phyloP scores from a whole-genome alignment of 1,284 basidiomycete species.

The Cryptococcus sp. region DNA sequence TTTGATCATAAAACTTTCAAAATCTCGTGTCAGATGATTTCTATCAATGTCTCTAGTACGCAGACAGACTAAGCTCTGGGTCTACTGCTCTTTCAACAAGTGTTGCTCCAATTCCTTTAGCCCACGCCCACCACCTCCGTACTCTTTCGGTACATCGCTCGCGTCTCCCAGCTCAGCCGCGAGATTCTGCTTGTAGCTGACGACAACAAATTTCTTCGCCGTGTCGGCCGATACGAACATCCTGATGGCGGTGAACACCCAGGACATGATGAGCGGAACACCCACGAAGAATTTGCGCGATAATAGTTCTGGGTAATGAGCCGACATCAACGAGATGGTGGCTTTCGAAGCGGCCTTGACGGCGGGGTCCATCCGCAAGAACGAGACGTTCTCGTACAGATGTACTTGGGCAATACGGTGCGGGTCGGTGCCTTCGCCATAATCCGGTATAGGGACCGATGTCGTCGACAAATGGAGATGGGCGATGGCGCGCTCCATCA shows the following conservation, averaged over 20 bases:
- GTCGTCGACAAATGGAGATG: constrained; percentile 25
- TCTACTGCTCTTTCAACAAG: not conserved
- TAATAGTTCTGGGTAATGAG: constrained; percentile 35
- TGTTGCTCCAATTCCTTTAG: constrained; percentile 19
- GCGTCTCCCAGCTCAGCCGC: constrained; percentile 20
- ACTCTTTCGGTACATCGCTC: constrained; percentile 21
- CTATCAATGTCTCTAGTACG: too few relatives aligned
- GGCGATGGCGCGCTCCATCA: constrained; percentile 27
- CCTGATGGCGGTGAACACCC: constrained; percentile 29
- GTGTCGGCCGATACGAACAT: constrained; percentile 31
- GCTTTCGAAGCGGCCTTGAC: constrained; percentile 31
- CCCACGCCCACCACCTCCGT: constrained; percentile 23
- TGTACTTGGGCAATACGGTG: constrained; percentile 34
- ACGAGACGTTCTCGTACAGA: constrained; percentile 31
- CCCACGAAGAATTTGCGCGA: constrained; percentile 34
- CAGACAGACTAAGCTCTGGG: too few relatives aligned
- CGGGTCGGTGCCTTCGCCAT: constrained; percentile 19
- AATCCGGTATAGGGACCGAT: constrained; percentile 25
- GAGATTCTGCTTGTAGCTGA: constrained; percentile 22
- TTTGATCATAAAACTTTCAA: too few relatives aligned
- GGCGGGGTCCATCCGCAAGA: constrained; percentile 30
- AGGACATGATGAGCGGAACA: constrained; percentile 33
- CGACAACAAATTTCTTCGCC: constrained; percentile 29
- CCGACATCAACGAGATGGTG: constrained; percentile 27
- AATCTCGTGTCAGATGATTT: too few relatives aligned